These are phyloP conservation scores for Friedmanniomyces endolithicus DNA, from an alignment of 495 filamentous ascomycete genomes.

Conservation along the genomic window DNA sequence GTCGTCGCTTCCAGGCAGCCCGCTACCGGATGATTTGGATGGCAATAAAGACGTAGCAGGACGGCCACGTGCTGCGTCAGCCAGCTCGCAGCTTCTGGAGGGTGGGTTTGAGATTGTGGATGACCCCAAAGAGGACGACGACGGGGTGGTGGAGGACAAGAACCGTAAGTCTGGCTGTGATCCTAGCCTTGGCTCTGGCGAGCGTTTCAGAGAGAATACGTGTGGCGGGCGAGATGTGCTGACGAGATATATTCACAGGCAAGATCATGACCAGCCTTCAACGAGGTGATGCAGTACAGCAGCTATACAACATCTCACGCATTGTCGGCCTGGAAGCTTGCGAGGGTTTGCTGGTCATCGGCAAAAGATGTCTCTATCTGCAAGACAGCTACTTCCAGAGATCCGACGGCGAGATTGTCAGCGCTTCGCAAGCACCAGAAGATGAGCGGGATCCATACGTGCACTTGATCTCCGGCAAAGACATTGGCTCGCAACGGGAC, in stretches of 20 bases:
- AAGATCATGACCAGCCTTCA: slow-evolving; percentile 94
- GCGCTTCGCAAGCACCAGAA: slow-evolving; percentile 80
- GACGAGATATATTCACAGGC: no score
- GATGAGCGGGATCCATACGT: slow-evolving; percentile 94
- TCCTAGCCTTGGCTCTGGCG: no score
- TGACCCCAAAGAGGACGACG: slow-evolving; percentile 68
- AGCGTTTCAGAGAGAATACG: no score
- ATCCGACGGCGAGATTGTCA: slow-evolving; percentile 87
- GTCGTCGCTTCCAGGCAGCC: slow-evolving; percentile 9
- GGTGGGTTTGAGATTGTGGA: slow-evolving; percentile 94
- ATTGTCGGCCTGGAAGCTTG: slow-evolving; percentile 84
- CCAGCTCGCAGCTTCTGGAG: slow-evolving; percentile 37
- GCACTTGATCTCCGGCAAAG: slow-evolving; percentile 75
- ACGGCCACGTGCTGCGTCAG: slow-evolving; percentile 16
- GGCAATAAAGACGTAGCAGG: slow-evolving; percentile 1
- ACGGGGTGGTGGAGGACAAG: slow-evolving; percentile 79
- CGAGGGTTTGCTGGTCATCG: slow-evolving; percentile 82
- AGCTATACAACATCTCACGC: slow-evolving; percentile 86
- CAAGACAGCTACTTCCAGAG: slow-evolving; percentile 92
- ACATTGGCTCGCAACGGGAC: slow-evolving; percentile 42
- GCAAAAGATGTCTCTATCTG: slow-evolving; percentile 87
- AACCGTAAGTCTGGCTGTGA: no score
- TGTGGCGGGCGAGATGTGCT: no score
- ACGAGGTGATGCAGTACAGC: slow-evolving; percentile 81
- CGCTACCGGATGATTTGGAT: slow-evolving; percentile 14